Evolutionary conservation across 306 rosid species (phyloP).

Genomic region (Urtica urens): DNA sequence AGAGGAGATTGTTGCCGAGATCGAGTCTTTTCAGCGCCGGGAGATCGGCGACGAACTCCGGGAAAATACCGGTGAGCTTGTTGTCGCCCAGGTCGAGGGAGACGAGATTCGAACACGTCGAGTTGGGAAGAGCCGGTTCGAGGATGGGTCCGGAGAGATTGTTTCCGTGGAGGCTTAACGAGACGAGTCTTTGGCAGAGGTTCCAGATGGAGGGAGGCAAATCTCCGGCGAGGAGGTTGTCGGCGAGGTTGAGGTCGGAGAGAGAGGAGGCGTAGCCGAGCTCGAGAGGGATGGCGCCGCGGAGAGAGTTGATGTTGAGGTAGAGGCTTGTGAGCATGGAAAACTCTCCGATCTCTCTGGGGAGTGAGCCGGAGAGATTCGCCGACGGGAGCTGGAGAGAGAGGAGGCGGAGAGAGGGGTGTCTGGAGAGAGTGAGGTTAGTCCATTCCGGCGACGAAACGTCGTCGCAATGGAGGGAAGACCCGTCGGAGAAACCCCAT

Average conservation of each 20-base stretch:
- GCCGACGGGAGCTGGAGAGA: constrained; percentile 93
- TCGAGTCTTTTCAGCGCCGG: constrained; percentile 65
- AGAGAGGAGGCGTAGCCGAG: constrained; percentile 77
- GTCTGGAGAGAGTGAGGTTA: constrained; percentile 52
- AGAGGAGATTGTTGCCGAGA: constrained; percentile 51
- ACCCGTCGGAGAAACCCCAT: constrained; percentile 66
- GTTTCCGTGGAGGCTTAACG: constrained; percentile 54
- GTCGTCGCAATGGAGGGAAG: constrained; percentile 48
- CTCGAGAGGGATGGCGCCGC: constrained; percentile 69
- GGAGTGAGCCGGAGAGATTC: constrained; percentile 81
- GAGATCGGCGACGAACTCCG: constrained; percentile 55
- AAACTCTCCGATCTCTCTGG: constrained; percentile 73
- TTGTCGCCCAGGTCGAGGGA: constrained; percentile 69
- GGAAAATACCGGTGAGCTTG: constrained; percentile 62
- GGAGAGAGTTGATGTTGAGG: constrained; percentile 59
- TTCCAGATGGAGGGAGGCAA: constrained; percentile 83
- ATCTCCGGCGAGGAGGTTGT: constrained; percentile 42
- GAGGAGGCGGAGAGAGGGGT: constrained; percentile 61
- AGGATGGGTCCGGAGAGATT: constrained; percentile 50
- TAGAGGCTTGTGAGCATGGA: constrained; percentile 73
- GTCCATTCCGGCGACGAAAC: constrained; percentile 72
- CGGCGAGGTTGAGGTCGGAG: constrained; percentile 61
- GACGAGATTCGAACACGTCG: constrained; percentile 48
- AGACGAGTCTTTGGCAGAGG: constrained; percentile 63
- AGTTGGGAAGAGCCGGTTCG: constrained; percentile 77